These are phyloP conservation scores for Acorus gramineus DNA, from an alignment of 106 monocot species.

Conservation along the genomic window DNA sequence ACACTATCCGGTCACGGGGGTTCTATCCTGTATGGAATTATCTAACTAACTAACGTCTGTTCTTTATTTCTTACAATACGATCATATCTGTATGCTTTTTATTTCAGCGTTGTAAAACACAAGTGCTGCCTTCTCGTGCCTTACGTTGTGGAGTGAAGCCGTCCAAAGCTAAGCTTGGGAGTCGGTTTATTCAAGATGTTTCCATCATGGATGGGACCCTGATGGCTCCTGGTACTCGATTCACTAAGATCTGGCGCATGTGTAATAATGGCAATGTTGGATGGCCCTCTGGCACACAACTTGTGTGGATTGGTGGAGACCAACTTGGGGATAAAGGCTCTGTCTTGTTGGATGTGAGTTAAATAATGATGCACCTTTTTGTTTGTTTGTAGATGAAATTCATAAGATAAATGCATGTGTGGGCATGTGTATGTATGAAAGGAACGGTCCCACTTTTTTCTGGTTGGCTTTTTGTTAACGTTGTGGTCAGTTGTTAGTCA, in stretches of 20 bases:
- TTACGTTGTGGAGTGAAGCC: conserved; percentile 14
- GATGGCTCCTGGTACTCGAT: conserved; percentile 46
- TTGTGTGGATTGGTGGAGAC: conserved; percentile 79
- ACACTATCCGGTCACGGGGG: conserved; percentile 12
- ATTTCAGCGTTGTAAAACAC: conserved; percentile 11
- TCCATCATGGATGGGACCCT: conserved; percentile 73
- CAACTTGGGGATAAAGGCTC: conserved; percentile 20
- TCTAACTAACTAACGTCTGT: no score
- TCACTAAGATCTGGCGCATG: conserved; percentile 95
- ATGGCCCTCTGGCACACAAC: conserved; percentile 72
- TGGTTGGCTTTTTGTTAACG: no score
- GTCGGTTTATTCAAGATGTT: conserved; percentile 63
- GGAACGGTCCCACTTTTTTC: no score
- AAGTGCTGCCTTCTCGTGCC: background rate
- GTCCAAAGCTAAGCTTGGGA: conserved; percentile 35
- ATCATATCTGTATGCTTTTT: background rate
- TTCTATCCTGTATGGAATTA: background rate
- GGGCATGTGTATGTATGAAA: no score
- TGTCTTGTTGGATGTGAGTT: conserved; percentile 39
- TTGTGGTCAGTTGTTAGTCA: no score
- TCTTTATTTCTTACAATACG: background rate
- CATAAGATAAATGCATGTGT: no score
- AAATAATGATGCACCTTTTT: no score
- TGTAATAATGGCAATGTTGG: conserved; percentile 54
- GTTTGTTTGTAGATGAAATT: no score